Conservation (phyloP, 495 filamentous ascomycete species). For the Hapsidospora chrysogenum region DNA sequence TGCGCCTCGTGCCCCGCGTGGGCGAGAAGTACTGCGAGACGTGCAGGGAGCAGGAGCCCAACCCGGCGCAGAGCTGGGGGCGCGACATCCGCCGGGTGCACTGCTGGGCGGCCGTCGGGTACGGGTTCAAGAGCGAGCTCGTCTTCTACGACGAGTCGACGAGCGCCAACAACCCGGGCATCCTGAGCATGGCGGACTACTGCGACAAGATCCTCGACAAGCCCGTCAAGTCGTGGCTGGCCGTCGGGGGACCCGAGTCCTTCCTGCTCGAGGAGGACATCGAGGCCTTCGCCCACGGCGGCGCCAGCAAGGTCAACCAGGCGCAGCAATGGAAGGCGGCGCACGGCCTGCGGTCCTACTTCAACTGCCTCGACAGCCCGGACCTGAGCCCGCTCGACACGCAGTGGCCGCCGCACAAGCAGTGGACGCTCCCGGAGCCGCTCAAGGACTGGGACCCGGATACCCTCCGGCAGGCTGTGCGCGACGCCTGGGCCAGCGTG, state of each 20-base stretch:
- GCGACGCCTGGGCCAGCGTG: constrained; percentile 2
- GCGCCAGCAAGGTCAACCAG: constrained; percentile 3
- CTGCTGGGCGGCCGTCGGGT: background rate
- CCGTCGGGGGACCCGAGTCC: background rate
- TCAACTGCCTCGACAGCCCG: constrained; percentile 3
- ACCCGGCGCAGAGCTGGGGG: background rate
- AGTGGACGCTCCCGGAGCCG: constrained; percentile 1
- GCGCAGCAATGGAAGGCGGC: constrained; percentile 3
- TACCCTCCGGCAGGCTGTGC: background rate
- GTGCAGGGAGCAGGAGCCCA: background rate
- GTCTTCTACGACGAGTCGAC: constrained; percentile 2
- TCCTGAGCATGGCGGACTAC: constrained; percentile 2
- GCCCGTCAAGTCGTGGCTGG: constrained; percentile 2
- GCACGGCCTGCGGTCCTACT: background rate
- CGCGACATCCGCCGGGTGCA: constrained; percentile 1
- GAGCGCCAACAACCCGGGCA: background rate
- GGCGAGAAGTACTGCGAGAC: background rate
- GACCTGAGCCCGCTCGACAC: constrained; percentile 2
- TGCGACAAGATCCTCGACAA: constrained; percentile 1
- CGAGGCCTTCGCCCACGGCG: constrained; percentile 2
- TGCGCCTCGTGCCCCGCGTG: background rate
- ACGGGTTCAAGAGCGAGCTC: constrained; percentile 3
- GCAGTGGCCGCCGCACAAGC: constrained; percentile 2
- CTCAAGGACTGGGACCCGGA: constrained; percentile 1
- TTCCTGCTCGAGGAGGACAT: constrained; percentile 1